Percentiles rank a stretch among this genome's conserved stretches.
Evolutionary conservation across 768 basidiomycete species (phyloP).

Genomic region (Termitomyces sp.): DNA sequence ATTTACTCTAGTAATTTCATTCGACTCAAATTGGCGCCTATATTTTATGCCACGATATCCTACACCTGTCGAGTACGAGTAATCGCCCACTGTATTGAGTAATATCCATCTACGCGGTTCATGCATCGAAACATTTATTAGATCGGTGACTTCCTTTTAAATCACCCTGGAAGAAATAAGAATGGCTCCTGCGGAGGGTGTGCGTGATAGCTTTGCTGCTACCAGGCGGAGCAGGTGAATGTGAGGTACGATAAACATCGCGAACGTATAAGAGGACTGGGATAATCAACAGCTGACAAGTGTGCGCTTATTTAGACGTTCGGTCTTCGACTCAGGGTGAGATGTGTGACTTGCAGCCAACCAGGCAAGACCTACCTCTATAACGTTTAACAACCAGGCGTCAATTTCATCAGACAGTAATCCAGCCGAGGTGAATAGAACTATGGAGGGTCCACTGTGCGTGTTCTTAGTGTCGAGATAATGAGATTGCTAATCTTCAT

Average conservation of each 20-base stretch:
- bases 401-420: not conserved
- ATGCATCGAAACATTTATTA: not conserved
- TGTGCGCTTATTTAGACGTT: not conserved
- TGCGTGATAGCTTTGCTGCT: slow-evolving; percentile 8
- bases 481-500: not conserved
- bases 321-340: not conserved
- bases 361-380: not conserved
- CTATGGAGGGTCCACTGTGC: not conserved
- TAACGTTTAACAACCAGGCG: not conserved
- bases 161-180: not conserved
- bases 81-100: not conserved
- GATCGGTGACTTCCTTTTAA: not conserved
- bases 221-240: not conserved
- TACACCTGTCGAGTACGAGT: slow-evolving; percentile 7
- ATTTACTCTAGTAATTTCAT: not conserved
- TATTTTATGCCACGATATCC: slow-evolving; percentile 15
- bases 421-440: not conserved
- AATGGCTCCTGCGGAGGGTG: not conserved
- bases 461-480: not conserved
- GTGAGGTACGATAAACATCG: slow-evolving; percentile 6
- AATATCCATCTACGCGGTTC: slow-evolving; percentile 10
- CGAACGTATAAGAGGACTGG: not conserved
- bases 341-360: not conserved
- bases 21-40: slow-evolving; percentile 10
- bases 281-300: slow-evolving; percentile 1